Percentiles rank a stretch among this genome's conserved stretches.
Evolutionary conservation across 768 basidiomycete species (phyloP).

Genomic region (Strobilomyces confusus): DNA sequence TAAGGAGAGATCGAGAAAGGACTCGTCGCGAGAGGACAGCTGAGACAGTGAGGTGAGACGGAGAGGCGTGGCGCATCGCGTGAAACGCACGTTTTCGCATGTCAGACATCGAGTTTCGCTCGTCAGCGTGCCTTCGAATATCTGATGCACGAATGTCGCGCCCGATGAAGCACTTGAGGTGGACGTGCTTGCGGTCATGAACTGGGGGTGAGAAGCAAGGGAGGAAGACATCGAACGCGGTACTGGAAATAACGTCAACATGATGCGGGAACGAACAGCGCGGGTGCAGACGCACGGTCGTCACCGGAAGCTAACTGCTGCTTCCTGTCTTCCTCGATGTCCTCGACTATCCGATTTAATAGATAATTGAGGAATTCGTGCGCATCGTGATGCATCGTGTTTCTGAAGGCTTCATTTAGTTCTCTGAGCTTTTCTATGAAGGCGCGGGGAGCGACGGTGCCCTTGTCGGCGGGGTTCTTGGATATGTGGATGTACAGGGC

Average conservation of each 20-base stretch:
- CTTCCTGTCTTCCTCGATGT: slow-evolving; percentile 73
- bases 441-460: slow-evolving; percentile 83
- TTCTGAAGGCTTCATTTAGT: slow-evolving; percentile 86
- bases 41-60: slow-evolving; percentile 28
- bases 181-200: slow-evolving; percentile 41
- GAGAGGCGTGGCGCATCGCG: slow-evolving; percentile 1
- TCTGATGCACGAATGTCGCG: slow-evolving; percentile 80
- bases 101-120: slow-evolving; percentile 97
- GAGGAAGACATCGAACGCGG: slow-evolving; percentile 58
- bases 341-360: slow-evolving; percentile 90
- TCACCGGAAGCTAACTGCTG: slow-evolving; percentile 46
- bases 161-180: slow-evolving; percentile 45
- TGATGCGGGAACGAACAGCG: slow-evolving; percentile 3
- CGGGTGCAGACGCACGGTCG: slow-evolving; percentile 52
- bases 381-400: slow-evolving; percentile 95
- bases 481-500: slow-evolving; percentile 88
- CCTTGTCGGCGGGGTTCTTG: slow-evolving; percentile 69
- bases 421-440: slow-evolving; percentile 94
- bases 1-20: slow-evolving; percentile 97
- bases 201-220: slow-evolving; percentile 39
- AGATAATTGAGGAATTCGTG: slow-evolving; percentile 97
- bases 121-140: slow-evolving; percentile 92
- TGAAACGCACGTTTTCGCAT: slow-evolving; percentile 82
- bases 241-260: slow-evolving; percentile 37
- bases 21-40: slow-evolving; percentile 92